These are phyloP conservation scores for Cymbidium sinense DNA, from an alignment of 106 monocot genomes.

Conservation along the genomic window DNA sequence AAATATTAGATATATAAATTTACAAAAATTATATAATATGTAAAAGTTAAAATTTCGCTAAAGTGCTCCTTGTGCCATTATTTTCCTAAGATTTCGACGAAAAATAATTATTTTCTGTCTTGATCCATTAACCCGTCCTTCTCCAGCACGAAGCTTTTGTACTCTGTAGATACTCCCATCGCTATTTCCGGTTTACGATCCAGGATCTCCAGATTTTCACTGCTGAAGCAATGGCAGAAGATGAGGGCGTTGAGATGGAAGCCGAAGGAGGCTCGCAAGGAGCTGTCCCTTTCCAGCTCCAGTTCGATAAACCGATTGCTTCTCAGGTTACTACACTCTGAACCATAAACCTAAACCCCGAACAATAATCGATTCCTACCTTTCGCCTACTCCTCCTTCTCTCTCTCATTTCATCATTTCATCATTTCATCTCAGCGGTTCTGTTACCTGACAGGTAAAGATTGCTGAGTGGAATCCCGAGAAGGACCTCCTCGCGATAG, in stretches of 20 bases:
- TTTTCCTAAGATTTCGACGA: too few species aligned
- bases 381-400: not conserved
- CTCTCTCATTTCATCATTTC: not conserved
- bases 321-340: conserved; percentile 43
- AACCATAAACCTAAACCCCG: not conserved
- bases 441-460: conserved; percentile 43
- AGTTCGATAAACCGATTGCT: conserved; percentile 87
- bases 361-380: not conserved
- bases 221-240: conserved; percentile 15
- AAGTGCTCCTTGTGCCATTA: too few species aligned
- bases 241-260: conserved; percentile 33
- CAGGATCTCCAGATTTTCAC: not conserved
- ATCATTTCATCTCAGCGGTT: not conserved
- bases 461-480: conserved; percentile 98
- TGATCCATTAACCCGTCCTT: too few species aligned
- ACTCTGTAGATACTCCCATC: too few species aligned
- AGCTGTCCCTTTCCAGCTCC: conserved; percentile 72
- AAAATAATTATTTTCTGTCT: too few species aligned
- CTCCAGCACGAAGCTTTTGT: too few species aligned
- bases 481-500: conserved; percentile 95
- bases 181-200: not conserved
- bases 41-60: too few species aligned
- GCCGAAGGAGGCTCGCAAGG: conserved; percentile 15
- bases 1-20: too few species aligned
- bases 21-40: too few species aligned